Evolutionary conservation across 2,329 filamentous ascomycete species (phyloP).

Genomic region (Allantophomopsis cytisporea): DNA sequence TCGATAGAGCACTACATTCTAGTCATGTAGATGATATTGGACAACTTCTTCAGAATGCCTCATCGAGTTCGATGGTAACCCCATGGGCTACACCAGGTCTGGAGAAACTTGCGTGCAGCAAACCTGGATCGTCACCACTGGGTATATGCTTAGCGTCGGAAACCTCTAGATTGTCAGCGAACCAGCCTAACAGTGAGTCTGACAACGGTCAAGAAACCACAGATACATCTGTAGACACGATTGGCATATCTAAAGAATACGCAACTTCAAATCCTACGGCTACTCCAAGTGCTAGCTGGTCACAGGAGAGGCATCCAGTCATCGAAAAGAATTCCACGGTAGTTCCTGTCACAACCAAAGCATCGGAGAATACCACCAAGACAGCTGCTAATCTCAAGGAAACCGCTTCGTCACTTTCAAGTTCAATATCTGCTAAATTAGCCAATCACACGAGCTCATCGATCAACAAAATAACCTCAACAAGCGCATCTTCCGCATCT

Average conservation of each 20-base stretch:
- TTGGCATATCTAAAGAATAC: background rate
- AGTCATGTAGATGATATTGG: slow-evolving; percentile 1
- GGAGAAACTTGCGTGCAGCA: background rate
- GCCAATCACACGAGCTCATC: background rate
- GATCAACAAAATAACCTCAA: slow-evolving; percentile 2
- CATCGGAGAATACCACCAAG: background rate
- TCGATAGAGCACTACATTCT: background rate
- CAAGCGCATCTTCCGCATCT: slow-evolving; percentile 20
- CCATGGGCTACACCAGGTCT: slow-evolving; percentile 5
- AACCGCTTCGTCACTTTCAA: background rate
- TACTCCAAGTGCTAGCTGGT: background rate
- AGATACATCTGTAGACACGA: background rate
- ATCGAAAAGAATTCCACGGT: background rate
- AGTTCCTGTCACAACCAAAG: background rate
- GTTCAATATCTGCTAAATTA: background rate
- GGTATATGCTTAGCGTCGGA: slow-evolving; percentile 7
- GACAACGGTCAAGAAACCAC: background rate
- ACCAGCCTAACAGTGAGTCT: background rate
- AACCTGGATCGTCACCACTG: slow-evolving; percentile 1
- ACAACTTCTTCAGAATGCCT: slow-evolving; percentile 3
- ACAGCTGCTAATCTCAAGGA: background rate
- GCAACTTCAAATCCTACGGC: background rate
- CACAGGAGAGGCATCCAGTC: background rate
- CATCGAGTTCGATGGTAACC: slow-evolving; percentile 4
- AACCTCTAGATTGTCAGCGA: slow-evolving; percentile 1